Evolutionary conservation across 2,329 filamentous ascomycete genomes (phyloP).

Genomic region (Coleophoma cylindrospora): DNA sequence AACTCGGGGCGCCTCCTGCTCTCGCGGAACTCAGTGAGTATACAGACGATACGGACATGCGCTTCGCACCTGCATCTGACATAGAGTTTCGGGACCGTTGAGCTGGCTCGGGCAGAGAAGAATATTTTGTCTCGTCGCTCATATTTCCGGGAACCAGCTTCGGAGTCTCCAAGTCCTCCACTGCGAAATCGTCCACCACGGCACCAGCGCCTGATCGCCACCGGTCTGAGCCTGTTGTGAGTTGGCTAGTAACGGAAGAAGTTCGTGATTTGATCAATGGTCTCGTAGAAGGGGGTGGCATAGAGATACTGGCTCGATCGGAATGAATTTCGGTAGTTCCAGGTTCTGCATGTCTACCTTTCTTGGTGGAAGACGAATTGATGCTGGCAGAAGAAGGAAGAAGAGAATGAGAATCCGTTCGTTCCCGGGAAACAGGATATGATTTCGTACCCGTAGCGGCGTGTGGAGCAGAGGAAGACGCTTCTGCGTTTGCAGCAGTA

Average conservation of each 20-base stretch:
- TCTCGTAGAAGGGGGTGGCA: conserved; percentile 50
- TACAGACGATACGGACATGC: conserved; percentile 68
- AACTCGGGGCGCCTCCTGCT: conserved; percentile 40
- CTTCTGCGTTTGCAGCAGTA: not conserved
- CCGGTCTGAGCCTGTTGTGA: conserved; percentile 38
- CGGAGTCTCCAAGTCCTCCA: conserved; percentile 45
- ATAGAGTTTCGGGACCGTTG: conserved; percentile 40
- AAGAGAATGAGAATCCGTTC: conserved; percentile 27
- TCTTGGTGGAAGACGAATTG: conserved; percentile 34
- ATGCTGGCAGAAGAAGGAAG: conserved; percentile 37
- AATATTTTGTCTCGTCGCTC: conserved; percentile 18
- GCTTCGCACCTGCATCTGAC: conserved; percentile 52
- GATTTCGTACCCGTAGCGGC: not conserved
- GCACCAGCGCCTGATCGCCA: conserved; percentile 30
- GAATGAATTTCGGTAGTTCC: conserved; percentile 52
- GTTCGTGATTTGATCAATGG: conserved; percentile 33
- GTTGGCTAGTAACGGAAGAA: conserved; percentile 21
- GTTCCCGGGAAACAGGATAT: conserved; percentile 3
- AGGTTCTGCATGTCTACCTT: conserved; percentile 54
- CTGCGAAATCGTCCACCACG: conserved; percentile 33
- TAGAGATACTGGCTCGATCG: conserved; percentile 57
- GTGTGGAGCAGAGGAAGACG: not conserved
- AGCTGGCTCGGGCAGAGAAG: conserved; percentile 42
- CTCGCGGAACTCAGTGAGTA: conserved; percentile 61
- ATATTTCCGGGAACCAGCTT: conserved; percentile 33